Percentiles rank a stretch among this genome's conserved stretches.
phyloP scores from a whole-genome alignment of 305 asterid species.

The Fraxinus sp. region DNA sequence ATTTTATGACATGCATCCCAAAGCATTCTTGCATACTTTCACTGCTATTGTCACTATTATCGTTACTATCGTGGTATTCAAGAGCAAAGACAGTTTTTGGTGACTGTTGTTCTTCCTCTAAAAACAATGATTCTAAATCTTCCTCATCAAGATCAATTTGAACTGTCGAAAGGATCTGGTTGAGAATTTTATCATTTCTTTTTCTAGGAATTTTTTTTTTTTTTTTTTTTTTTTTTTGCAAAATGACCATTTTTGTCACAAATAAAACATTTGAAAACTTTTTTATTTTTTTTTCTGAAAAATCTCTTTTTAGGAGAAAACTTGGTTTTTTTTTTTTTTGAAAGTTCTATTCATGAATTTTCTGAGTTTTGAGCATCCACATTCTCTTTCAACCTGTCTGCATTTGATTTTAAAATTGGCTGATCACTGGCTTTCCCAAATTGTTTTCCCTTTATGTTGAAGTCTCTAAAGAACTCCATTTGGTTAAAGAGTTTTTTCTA shows the following conservation, averaged over 20 bases:
- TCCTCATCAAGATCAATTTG: not conserved
- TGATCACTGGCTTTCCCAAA: not conserved
- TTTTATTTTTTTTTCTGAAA: not conserved
- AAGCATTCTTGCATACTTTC: not conserved
- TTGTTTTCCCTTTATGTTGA: not conserved
- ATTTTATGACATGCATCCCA: not conserved
- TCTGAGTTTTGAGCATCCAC: not conserved
- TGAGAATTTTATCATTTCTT: not conserved
- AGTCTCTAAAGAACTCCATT: not conserved
- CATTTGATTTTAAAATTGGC: not conserved
- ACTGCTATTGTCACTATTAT: too few species aligned
- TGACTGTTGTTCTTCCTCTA: not conserved
- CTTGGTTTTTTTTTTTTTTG: not conserved
- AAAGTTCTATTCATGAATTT: not conserved
- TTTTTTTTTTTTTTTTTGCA: not conserved
- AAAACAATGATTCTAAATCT: not conserved
- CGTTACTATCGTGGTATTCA: not conserved
- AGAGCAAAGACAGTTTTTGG: not conserved
- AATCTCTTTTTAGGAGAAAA: too few species aligned
- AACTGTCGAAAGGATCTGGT: not conserved
- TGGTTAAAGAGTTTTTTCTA: not conserved
- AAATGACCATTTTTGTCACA: not conserved
- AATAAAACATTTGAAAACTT: not conserved
- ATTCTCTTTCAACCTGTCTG: not conserved
- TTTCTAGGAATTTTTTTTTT: too few species aligned